These are phyloP conservation scores for Pyricularia grisea DNA, from an alignment of 2,329 filamentous ascomycete genomes.

Conservation along the genomic window DNA sequence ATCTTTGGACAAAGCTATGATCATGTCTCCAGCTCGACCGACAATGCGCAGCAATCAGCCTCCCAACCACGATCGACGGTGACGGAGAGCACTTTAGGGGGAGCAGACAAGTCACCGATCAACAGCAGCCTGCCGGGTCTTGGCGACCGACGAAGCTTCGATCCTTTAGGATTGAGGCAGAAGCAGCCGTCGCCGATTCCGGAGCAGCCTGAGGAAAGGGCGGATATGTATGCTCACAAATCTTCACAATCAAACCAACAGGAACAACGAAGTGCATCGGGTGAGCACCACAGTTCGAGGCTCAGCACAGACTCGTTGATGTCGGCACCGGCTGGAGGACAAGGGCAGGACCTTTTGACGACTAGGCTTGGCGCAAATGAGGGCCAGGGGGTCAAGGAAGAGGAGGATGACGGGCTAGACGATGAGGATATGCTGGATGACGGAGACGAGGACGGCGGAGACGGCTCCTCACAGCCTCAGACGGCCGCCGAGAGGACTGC, in stretches of 20 bases:
- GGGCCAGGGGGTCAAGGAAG: conserved; percentile 34
- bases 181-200: conserved; percentile 28
- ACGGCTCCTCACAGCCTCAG: conserved; percentile 32
- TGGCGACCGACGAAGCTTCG: conserved; percentile 24
- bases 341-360: conserved; percentile 21
- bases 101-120: conserved; percentile 37
- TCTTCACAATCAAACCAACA: conserved; percentile 4
- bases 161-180: conserved; percentile 30
- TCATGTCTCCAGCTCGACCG: conserved; percentile 25
- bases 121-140: conserved; percentile 18
- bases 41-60: conserved; percentile 12
- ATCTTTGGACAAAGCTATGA: conserved; percentile 36
- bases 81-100: conserved; percentile 35
- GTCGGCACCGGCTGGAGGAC: conserved; percentile 14
- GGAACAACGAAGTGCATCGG: background rate
- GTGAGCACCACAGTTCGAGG: background rate
- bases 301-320: conserved; percentile 17
- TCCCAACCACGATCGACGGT: conserved; percentile 26
- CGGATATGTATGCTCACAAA: conserved; percentile 26
- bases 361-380: conserved; percentile 24
- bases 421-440: conserved; percentile 50
- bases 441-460: conserved; percentile 16
- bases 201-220: conserved; percentile 23
- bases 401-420: conserved; percentile 42
- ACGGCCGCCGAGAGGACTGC: conserved; percentile 48